Conservation (phyloP, 192 early-diverging fungal genomes). For the Coemansia sp. region DNA sequence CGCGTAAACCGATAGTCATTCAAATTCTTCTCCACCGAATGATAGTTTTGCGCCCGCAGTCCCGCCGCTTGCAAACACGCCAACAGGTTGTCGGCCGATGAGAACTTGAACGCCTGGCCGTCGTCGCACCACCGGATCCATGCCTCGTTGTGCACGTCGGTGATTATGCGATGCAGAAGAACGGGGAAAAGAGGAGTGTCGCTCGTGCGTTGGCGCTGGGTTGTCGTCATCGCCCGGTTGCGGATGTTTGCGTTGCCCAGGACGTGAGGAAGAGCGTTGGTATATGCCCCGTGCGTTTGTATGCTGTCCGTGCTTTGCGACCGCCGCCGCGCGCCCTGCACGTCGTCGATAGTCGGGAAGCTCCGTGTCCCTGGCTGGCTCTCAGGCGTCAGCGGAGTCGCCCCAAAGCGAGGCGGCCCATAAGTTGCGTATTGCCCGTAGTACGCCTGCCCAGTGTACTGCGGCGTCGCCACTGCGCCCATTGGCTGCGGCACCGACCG, state of each 20-base stretch:
- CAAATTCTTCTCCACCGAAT: conserved; percentile 53
- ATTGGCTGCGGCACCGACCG: conserved; percentile 20
- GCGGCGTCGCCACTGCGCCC: neutral
- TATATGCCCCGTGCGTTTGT: neutral
- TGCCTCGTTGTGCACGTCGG: conserved; percentile 37
- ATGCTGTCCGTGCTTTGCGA: conserved; percentile 49
- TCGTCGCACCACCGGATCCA: conserved; percentile 55
- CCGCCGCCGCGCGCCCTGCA: conserved; percentile 33
- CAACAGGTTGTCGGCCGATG: conserved; percentile 46
- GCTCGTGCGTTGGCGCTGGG: conserved; percentile 53
- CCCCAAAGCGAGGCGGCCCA: conserved; percentile 6
- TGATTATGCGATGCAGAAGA: conserved; percentile 50
- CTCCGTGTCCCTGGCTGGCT: conserved; percentile 35
- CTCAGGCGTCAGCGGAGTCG: conserved; percentile 33
- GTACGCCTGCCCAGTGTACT: conserved; percentile 15
- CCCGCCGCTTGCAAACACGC: conserved; percentile 40
- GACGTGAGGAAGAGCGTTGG: conserved; percentile 33
- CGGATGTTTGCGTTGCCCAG: conserved; percentile 53
- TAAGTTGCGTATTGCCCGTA: neutral
- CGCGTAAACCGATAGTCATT: conserved; percentile 52
- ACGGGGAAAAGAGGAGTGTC: conserved; percentile 54
- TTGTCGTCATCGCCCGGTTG: conserved; percentile 37
- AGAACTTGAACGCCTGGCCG: conserved; percentile 52
- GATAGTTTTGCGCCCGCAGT: conserved; percentile 53
- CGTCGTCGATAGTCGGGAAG: conserved; percentile 47